These are phyloP conservation scores for Hygrophila difformis DNA, from an alignment of 257 asterid species.

Conservation along the genomic window DNA sequence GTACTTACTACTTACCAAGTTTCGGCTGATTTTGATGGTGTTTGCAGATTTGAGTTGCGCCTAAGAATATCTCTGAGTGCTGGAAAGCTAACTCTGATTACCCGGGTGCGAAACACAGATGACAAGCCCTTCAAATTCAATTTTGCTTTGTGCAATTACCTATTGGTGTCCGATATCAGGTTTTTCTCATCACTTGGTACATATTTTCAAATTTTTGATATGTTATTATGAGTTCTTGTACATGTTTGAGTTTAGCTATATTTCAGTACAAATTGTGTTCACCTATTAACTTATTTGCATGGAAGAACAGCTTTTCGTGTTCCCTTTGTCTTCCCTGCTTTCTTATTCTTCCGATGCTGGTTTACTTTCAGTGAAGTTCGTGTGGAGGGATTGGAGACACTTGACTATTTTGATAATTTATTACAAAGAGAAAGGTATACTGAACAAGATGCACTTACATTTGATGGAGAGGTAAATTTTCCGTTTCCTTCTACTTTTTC, in stretches of 20 bases:
- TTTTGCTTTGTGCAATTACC: constrained; percentile 57
- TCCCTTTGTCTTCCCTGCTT: constrained; percentile 4
- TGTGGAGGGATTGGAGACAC: constrained; percentile 88
- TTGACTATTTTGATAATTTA: constrained; percentile 66
- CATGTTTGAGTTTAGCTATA: constrained; percentile 5
- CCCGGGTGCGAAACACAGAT: constrained; percentile 63
- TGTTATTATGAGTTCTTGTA: constrained; percentile 8
- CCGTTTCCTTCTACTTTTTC: background rate
- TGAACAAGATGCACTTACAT: constrained; percentile 83
- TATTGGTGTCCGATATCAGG: constrained; percentile 77
- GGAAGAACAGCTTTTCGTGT: background rate
- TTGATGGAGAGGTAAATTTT: constrained; percentile 82
- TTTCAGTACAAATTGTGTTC: background rate
- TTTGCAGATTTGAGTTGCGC: constrained; percentile 69
- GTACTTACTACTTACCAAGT: constrained; percentile 1
- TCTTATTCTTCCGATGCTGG: constrained; percentile 27
- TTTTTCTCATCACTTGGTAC: constrained; percentile 21
- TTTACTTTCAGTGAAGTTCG: constrained; percentile 77
- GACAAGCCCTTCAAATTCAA: constrained; percentile 64
- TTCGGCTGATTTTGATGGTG: constrained; percentile 19
- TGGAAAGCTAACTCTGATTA: constrained; percentile 57
- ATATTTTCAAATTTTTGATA: constrained; percentile 12
- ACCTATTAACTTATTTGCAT: background rate
- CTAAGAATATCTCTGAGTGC: constrained; percentile 55
- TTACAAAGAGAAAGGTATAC: constrained; percentile 54